These are phyloP conservation scores for Fusarium staphyleae DNA, from an alignment of 2,329 filamentous ascomycete species.

Conservation along the genomic window DNA sequence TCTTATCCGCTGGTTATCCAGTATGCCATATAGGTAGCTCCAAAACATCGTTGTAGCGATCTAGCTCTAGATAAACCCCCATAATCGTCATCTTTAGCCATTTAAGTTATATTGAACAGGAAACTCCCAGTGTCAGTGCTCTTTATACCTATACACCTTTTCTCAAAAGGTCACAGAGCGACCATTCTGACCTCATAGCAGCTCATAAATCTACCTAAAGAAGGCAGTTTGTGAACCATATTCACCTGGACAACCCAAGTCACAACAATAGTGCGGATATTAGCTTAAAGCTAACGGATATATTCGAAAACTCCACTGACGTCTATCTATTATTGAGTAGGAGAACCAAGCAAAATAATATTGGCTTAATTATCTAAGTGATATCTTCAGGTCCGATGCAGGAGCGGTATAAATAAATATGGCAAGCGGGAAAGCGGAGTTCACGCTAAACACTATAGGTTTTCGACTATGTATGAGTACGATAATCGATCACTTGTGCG, in stretches of 20 bases:
- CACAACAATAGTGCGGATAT: conserved; percentile 59
- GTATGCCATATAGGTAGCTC: too few relatives aligned
- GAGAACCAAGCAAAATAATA: conserved; percentile 64
- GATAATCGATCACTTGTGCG: conserved; percentile 61
- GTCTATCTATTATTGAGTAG: conserved; percentile 59
- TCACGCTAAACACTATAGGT: conserved; percentile 66
- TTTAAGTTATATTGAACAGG: conserved; percentile 63
- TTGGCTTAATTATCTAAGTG: conserved; percentile 51
- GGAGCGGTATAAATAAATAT: conserved; percentile 57
- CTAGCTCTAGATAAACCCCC: too few relatives aligned
- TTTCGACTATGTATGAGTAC: conserved; percentile 70
- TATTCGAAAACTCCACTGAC: not conserved
- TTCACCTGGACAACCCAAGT: conserved; percentile 61
- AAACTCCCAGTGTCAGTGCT: conserved; percentile 65
- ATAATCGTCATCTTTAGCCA: conserved; percentile 39
- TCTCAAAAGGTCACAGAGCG: conserved; percentile 62
- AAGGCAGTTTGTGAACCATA: conserved; percentile 27
- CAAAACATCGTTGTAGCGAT: too few relatives aligned
- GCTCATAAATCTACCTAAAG: conserved; percentile 28
- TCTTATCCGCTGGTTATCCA: too few relatives aligned
- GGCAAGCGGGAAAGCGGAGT: conserved; percentile 58
- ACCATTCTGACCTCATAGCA: conserved; percentile 50
- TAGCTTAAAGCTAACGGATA: conserved; percentile 50
- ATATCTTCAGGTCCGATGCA: conserved; percentile 51
- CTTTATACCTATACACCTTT: conserved; percentile 60